Evolutionary conservation across 768 basidiomycete species (phyloP).

Genomic region (Pholiota molesta): DNA sequence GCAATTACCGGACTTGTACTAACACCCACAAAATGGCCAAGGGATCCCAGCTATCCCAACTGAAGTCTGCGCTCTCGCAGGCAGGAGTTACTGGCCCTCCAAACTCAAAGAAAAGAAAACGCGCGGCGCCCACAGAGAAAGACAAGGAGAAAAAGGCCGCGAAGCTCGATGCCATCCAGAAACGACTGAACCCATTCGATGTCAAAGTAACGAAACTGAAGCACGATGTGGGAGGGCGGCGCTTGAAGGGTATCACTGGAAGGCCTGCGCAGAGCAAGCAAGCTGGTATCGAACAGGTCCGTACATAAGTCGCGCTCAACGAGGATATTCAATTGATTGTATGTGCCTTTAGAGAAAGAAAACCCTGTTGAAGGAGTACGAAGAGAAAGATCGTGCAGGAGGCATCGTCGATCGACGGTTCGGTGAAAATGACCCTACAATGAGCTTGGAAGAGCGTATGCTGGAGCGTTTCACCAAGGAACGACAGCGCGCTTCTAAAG

Average conservation of each 20-base stretch:
- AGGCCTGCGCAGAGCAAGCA: conserved; percentile 88
- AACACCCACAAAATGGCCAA: conserved; percentile 56
- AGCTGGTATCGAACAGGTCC: conserved; percentile 86
- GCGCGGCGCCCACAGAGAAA: conserved; percentile 59
- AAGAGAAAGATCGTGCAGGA: conserved; percentile 79
- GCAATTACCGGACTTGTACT: conserved; percentile 1
- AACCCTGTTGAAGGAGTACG: conserved; percentile 86
- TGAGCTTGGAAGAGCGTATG: conserved; percentile 97
- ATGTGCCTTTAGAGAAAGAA: conserved; percentile 69
- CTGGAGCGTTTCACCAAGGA: conserved; percentile 94
- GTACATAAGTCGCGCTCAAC: conserved; percentile 20
- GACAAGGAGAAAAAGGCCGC: conserved; percentile 83
- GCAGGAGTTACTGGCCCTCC: conserved; percentile 75
- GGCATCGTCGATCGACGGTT: conserved; percentile 94
- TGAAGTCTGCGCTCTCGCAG: conserved; percentile 81
- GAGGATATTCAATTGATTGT: neutral
- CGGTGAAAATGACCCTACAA: conserved; percentile 90
- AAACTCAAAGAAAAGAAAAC: conserved; percentile 69
- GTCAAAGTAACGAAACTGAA: conserved; percentile 89
- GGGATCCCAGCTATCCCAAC: conserved; percentile 89
- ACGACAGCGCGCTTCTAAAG: conserved; percentile 77
- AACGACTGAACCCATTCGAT: conserved; percentile 92
- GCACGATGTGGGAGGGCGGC: conserved; percentile 90
- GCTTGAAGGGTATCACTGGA: conserved; percentile 80
- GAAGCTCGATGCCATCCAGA: conserved; percentile 82